These are phyloP conservation scores for Pseudognaphalium luteoalbum DNA, from an alignment of 129 eudicot species.

Conservation along the genomic window DNA sequence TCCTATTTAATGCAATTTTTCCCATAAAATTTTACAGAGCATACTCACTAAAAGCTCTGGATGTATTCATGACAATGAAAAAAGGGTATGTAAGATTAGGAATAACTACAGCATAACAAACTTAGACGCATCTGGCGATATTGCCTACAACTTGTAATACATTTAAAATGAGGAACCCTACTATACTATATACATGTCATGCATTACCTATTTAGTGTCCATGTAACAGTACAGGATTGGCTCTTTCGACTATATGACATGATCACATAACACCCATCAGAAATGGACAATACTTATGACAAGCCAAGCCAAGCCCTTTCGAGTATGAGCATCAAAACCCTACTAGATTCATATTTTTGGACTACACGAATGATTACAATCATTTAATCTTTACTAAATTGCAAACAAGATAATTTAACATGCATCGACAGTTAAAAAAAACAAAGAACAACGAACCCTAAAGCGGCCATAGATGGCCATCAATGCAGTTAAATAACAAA, in stretches of 20 bases:
- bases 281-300: neutral
- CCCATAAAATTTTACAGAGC: neutral
- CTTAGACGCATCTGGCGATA: neutral
- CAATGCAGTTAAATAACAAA: conserved; percentile 15
- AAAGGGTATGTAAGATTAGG: neutral
- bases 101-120: neutral
- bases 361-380: conserved; percentile 19
- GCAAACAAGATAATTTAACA: neutral
- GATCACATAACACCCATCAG: neutral
- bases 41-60: neutral
- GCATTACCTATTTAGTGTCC: neutral
- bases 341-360: neutral
- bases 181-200: neutral
- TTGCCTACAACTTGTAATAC: neutral
- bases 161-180: neutral
- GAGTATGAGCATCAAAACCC: neutral
- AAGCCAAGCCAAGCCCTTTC: neutral
- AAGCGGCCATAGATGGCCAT: conserved; percentile 23
- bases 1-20: too few species aligned
- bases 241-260: neutral
- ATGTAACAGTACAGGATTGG: neutral
- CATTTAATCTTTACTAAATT: conserved; percentile 10
- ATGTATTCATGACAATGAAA: neutral
- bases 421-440: conserved; percentile 4
- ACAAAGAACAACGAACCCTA: conserved; percentile 1